These are phyloP conservation scores for Suhomyces maxii DNA, from an alignment of 1,139 yeast genomes.

Conservation along the genomic window DNA sequence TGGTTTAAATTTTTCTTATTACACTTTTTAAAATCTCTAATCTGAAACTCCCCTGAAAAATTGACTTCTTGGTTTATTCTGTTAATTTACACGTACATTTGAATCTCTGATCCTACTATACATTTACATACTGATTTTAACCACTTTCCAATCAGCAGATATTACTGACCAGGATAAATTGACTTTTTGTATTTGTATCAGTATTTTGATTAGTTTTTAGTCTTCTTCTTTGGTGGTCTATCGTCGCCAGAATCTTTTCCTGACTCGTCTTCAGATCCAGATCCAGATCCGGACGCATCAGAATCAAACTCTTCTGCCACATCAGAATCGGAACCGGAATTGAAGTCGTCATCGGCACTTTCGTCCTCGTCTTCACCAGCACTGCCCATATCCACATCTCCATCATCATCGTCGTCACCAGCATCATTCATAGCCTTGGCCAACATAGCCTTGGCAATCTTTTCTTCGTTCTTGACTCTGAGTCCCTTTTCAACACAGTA, in stretches of 20 bases:
- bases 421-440: slow-evolving; percentile 75
- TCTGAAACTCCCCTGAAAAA: no score
- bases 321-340: slow-evolving; percentile 62
- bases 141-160: background rate
- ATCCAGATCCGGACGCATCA: slow-evolving; percentile 52
- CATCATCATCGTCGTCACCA: slow-evolving; percentile 63
- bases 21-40: no score
- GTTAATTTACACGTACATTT: no score
- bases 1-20: no score
- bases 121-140: no score
- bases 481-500: slow-evolving; percentile 78
- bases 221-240: slow-evolving; percentile 48
- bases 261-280: slow-evolving; percentile 22
- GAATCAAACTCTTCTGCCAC: slow-evolving; percentile 90
- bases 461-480: slow-evolving; percentile 84
- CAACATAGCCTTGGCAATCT: slow-evolving; percentile 77
- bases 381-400: slow-evolving; percentile 70
- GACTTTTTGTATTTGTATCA: background rate
- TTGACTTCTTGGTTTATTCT: no score
- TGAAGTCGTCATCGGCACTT: slow-evolving; percentile 67
- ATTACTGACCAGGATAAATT: background rate
- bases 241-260: slow-evolving; percentile 45
- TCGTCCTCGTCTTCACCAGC: slow-evolving; percentile 71
- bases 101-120: no score
- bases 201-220: slow-evolving; percentile 25